Evolutionary conservation across 805 yeast species (phyloP), one percentile per base, ranked within the genome.

Genomic region (Candida pini): DNA sequence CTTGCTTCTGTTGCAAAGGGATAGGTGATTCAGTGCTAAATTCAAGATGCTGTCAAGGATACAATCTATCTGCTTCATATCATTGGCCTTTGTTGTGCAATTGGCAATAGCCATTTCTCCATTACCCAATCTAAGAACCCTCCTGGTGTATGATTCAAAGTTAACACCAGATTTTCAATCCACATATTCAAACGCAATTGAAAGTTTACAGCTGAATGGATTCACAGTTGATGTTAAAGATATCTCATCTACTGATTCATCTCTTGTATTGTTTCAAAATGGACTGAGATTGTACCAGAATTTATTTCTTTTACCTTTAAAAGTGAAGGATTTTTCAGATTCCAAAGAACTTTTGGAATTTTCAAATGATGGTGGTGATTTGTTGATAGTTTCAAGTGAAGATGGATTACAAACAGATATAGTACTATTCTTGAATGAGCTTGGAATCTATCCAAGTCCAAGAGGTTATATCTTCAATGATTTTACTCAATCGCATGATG

Each of bases 381-480:
- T 92, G 7, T 50, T 92, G 13, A 73, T 79, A 10, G 64, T 86
- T 10, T 71, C 81, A 0, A 60, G 71, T 25, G 71, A 79, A 16
- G 43, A 48, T 7, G 73, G 71, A 13, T 51, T 69, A 12, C 75
- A 81, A 26, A 85, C 82, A 18, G 73, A 80, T 14, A 60, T 82
- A 22, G 75, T 86, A 40, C 63, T 71, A 3, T 80, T 82, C 49
- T 70, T 86, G 44, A 75, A 78, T 49, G 87, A 89, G 54, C 61
- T 89, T 44, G 98, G 96, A 21, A 78, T 92, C 33, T 74, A 68
- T 49, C 84, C 96, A 38, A 73, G 92, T 31, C 94, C 96, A 39
- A 82, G 76, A 53, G 80, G 76, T 33, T 78, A 74, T 55, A 57
- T 64, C 35, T 62, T 81, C 28, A 56, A 69, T 6, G 95, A 88